Evolutionary conservation across 495 filamentous ascomycete genomes (phyloP).

Genomic region (Clavariopsis aquatica): DNA sequence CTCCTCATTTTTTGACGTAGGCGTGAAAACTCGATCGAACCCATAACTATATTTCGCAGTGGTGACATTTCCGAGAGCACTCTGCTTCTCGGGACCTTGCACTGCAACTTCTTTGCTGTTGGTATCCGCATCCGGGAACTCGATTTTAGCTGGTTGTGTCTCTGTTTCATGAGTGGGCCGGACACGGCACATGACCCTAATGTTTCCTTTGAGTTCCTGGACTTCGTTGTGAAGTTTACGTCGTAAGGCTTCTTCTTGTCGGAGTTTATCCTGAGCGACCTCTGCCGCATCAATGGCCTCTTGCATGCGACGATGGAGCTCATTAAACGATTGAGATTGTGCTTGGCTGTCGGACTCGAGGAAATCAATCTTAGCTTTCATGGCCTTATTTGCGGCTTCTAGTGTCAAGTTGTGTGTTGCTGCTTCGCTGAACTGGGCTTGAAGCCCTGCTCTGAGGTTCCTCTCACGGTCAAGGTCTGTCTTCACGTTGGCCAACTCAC

Average conservation of each 20-base stretch:
- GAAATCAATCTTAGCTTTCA: conserved; percentile 78
- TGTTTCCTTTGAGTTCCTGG: conserved; percentile 98
- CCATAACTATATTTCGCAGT: conserved; percentile 80
- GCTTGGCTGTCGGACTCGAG: conserved; percentile 85
- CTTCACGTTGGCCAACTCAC: conserved; percentile 57
- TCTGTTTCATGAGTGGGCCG: conserved; percentile 67
- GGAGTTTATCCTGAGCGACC: conserved; percentile 75
- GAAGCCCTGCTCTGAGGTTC: conserved; percentile 55
- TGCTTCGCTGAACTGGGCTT: conserved; percentile 64
- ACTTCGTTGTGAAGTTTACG: conserved; percentile 96
- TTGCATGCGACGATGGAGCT: conserved; percentile 73
- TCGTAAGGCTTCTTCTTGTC: conserved; percentile 86
- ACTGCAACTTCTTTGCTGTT: conserved; percentile 86
- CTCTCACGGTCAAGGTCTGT: conserved; percentile 54
- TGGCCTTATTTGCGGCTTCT: conserved; percentile 70
- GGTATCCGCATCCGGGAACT: conserved; percentile 71
- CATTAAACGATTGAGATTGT: conserved; percentile 75
- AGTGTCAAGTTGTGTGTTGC: conserved; percentile 64
- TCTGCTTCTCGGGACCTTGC: conserved; percentile 78
- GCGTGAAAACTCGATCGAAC: conserved; percentile 92
- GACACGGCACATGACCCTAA: conserved; percentile 95
- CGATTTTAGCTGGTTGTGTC: conserved; percentile 64
- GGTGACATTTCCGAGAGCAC: conserved; percentile 70
- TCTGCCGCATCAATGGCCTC: conserved; percentile 70
- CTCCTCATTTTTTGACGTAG: conserved; percentile 72